Percentiles rank a stretch among this genome's conserved stretches.
Conservation (phyloP, 352 stramenopile species). For the Globisporangium lucens region DNA sequence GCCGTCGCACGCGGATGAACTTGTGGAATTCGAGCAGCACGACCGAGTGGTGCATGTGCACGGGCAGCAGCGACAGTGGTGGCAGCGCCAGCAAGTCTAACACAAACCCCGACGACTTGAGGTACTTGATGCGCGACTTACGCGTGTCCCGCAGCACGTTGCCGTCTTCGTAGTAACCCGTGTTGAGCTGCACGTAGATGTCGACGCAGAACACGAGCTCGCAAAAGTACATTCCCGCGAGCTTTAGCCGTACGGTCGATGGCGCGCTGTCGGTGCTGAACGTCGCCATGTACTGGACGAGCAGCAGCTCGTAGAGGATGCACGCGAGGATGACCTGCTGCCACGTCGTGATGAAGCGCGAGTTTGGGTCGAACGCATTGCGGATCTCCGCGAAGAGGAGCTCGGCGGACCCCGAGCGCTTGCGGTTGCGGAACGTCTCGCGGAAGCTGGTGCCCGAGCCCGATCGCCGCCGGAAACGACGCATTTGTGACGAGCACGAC, state of each 20-base stretch:
- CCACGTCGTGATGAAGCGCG: constrained; percentile 45
- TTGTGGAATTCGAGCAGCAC: constrained; percentile 55
- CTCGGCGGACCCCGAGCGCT: constrained; percentile 45
- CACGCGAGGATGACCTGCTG: constrained; percentile 46
- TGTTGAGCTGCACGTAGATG: constrained; percentile 73
- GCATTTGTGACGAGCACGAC: constrained; percentile 1
- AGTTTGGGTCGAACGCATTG: constrained; percentile 63
- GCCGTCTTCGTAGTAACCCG: constrained; percentile 68
- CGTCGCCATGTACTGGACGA: constrained; percentile 41
- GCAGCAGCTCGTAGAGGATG: constrained; percentile 52
- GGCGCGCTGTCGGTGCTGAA: constrained; percentile 23
- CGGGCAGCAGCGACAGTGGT: constrained; percentile 43
- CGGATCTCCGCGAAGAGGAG: constrained; percentile 42
- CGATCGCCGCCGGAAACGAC: constrained; percentile 5
- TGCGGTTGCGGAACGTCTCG: constrained; percentile 37
- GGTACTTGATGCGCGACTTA: constrained; percentile 62
- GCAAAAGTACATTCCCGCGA: constrained; percentile 47
- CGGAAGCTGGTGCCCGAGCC: constrained; percentile 26
- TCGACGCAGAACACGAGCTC: constrained; percentile 59
- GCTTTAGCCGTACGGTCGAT: constrained; percentile 15
- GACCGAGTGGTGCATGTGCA: constrained; percentile 13
- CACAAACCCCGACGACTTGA: constrained; percentile 46
- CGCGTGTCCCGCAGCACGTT: constrained; percentile 57
- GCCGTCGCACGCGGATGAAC: constrained; percentile 41
- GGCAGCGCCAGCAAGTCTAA: constrained; percentile 47